A percentile compares a stretch with the other conserved stretches of the same genome.
Evolutionary conservation across 495 filamentous ascomycete genomes (phyloP).

Genomic region (Penicillium samsonianum): DNA sequence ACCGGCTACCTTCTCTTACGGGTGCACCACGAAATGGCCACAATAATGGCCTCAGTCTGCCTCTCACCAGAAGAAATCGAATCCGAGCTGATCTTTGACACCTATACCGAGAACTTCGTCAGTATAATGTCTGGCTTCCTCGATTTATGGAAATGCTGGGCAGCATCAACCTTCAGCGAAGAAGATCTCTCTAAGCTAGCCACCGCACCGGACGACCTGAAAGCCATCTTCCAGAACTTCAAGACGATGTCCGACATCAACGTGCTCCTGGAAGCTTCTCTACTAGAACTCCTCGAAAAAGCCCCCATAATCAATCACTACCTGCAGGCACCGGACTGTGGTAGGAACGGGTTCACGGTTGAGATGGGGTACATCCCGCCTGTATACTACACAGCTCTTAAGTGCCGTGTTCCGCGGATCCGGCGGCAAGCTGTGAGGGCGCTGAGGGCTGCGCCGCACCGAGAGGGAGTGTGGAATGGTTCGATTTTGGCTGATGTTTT

Average conservation of each 20-base stretch:
- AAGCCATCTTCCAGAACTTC: slow-evolving; percentile 1
- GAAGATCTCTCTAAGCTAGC: neutral
- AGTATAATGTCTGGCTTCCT: slow-evolving; percentile 34
- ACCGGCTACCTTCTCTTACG: slow-evolving; percentile 36
- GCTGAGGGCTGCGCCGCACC: slow-evolving; percentile 40
- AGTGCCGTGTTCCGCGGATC: slow-evolving; percentile 54
- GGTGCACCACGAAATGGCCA: slow-evolving; percentile 48
- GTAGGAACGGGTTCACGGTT: slow-evolving; percentile 34
- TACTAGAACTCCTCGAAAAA: slow-evolving; percentile 13
- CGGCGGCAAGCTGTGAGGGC: slow-evolving; percentile 46
- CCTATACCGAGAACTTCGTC: slow-evolving; percentile 39
- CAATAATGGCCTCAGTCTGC: slow-evolving; percentile 47
- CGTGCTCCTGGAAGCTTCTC: slow-evolving; percentile 2
- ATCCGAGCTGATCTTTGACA: slow-evolving; percentile 46
- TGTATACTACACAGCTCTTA: slow-evolving; percentile 54
- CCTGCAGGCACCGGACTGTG: slow-evolving; percentile 11
- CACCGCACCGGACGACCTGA: neutral
- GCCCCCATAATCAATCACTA: neutral
- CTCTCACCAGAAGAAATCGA: slow-evolving; percentile 20
- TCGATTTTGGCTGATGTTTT: slow-evolving; percentile 18
- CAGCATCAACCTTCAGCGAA: neutral
- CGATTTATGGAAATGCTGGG: slow-evolving; percentile 31
- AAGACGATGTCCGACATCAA: neutral
- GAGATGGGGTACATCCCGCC: slow-evolving; percentile 55
- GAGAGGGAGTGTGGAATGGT: slow-evolving; percentile 55